Conservation (phyloP, 495 filamentous ascomycete species). For the Daldinia bambusicola region DNA sequence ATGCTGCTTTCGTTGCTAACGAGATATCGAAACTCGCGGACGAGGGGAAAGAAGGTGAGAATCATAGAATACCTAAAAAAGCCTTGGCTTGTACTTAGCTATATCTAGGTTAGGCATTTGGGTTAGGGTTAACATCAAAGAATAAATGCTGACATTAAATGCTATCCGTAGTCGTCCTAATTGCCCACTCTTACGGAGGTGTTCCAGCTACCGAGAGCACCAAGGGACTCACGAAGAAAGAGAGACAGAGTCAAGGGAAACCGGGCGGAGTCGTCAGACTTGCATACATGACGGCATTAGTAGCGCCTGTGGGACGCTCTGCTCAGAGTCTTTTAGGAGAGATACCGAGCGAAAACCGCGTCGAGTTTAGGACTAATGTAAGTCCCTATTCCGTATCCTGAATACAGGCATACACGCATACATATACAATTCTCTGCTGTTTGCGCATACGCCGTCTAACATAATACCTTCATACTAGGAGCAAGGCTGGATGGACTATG, state of each 20-base stretch:
- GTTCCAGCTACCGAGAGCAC: constrained; percentile 47
- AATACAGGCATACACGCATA: neutral
- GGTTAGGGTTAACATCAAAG: too few relatives aligned
- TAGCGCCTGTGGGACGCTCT: constrained; percentile 35
- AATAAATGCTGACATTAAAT: neutral
- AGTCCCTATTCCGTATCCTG: constrained; percentile 13
- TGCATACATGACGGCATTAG: constrained; percentile 51
- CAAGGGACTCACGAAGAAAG: constrained; percentile 55
- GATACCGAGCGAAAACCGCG: constrained; percentile 6
- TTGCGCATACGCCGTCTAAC: neutral
- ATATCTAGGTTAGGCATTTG: neutral
- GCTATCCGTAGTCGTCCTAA: constrained; percentile 40
- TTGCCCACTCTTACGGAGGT: constrained; percentile 53
- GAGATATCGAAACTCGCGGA: constrained; percentile 44
- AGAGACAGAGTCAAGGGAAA: constrained; percentile 52
- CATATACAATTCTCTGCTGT: neutral
- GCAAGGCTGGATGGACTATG: constrained; percentile 39
- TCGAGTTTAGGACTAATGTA: constrained; percentile 36
- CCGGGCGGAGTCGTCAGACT: constrained; percentile 54
- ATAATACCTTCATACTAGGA: constrained; percentile 26
- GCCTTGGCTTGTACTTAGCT: neutral
- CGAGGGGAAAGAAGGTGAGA: constrained; percentile 48
- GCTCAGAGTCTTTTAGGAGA: constrained; percentile 13
- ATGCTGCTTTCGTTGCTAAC: constrained; percentile 45
- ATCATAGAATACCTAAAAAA: neutral